A percentile compares a stretch with the other conserved stretches of the same genome.
Evolutionary conservation across 1,284 basidiomycete species (phyloP).

Genomic region (Tylopilus sp.): DNA sequence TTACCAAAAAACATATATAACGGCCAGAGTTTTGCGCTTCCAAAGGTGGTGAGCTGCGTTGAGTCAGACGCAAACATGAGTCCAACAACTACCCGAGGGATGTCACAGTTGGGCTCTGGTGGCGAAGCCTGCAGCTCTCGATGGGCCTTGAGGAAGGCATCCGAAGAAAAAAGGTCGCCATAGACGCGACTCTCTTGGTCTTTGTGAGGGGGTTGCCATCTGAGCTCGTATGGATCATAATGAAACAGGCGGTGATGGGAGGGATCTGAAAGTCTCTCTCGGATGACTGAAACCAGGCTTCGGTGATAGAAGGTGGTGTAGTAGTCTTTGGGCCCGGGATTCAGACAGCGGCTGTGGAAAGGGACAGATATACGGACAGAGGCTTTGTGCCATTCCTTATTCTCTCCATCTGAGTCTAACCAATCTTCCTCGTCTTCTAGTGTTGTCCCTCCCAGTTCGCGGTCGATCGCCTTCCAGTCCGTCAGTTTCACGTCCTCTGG

Average conservation of each 20-base stretch:
- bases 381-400: too few relatives aligned
- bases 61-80: not conserved
- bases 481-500: too few relatives aligned
- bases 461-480: too few relatives aligned
- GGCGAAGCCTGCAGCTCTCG: not conserved
- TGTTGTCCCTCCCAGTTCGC: too few relatives aligned
- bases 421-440: too few relatives aligned
- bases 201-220: not conserved
- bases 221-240: too few relatives aligned
- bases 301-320: slow-evolving; percentile 3
- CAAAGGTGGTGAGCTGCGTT: not conserved
- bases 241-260: not conserved
- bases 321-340: not conserved
- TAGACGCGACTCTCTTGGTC: not conserved
- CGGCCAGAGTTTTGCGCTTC: not conserved
- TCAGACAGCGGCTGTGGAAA: too few relatives aligned
- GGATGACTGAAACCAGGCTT: slow-evolving; percentile 1
- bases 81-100: not conserved
- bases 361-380: too few relatives aligned
- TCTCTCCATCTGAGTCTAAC: slow-evolving; percentile 19
- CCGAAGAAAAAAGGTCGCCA: not conserved
- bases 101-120: not conserved
- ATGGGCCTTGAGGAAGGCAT: not conserved
- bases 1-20: not conserved
- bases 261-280: slow-evolving; percentile 1